phyloP scores from a whole-genome alignment of 179 eudicot species.

The Carnegiea gigantea region DNA sequence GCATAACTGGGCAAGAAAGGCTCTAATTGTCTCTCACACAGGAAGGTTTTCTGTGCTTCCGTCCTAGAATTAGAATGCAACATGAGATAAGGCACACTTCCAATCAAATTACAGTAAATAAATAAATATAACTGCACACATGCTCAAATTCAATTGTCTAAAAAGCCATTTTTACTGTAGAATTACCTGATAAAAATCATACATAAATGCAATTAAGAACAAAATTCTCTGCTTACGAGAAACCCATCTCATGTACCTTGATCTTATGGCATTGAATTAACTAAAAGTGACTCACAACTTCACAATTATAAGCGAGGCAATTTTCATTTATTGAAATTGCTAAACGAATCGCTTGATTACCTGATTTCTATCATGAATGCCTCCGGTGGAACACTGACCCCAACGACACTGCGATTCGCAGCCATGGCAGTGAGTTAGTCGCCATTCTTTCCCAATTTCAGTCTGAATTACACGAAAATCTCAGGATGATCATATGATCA shows the following conservation, averaged over 20 bases:
- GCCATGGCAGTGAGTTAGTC: not conserved
- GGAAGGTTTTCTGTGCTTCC: not conserved
- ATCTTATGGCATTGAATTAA: no score
- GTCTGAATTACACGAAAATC: not conserved
- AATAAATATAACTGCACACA: no score
- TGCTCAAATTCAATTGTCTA: no score
- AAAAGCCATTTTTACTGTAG: no score
- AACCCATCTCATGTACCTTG: not conserved
- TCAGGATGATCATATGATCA: not conserved
- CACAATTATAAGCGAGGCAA: no score
- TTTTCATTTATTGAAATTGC: not conserved
- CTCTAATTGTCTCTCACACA: not conserved
- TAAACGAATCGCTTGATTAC: not conserved
- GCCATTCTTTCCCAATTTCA: not conserved
- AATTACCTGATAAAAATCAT: no score
- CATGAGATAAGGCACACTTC: not conserved
- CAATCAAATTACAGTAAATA: no score
- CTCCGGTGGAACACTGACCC: not conserved
- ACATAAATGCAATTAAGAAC: not conserved
- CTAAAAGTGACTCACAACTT: no score
- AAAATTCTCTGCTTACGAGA: not conserved
- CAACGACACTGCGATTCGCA: no score
- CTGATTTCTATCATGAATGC: not conserved
- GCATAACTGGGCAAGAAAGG: not conserved
- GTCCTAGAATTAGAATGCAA: not conserved